phyloP scores from a whole-genome alignment of 257 asterid genomes.

The Eucommia ulmoides region DNA sequence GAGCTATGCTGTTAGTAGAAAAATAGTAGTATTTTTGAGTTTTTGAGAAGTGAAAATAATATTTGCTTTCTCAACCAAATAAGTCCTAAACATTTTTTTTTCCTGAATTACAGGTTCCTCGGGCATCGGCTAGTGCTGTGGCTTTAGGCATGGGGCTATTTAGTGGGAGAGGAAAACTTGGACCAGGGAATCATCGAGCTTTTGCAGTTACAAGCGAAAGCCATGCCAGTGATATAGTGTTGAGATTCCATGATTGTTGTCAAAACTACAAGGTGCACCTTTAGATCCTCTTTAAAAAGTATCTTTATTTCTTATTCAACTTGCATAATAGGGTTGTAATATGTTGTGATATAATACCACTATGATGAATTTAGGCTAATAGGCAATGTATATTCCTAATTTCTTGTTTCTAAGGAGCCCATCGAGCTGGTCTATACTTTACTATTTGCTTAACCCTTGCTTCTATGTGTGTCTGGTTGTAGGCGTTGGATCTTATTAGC shows the following conservation, averaged over 20 bases:
- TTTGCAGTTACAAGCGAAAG: slow-evolving; percentile 94
- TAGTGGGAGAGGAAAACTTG: slow-evolving; percentile 72
- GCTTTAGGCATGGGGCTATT: slow-evolving; percentile 97
- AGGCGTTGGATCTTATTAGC: not conserved
- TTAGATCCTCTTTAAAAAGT: slow-evolving; percentile 3
- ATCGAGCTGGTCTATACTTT: not conserved
- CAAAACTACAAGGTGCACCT: slow-evolving; percentile 75
- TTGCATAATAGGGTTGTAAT: too few relatives aligned
- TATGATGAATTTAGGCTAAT: too few relatives aligned
- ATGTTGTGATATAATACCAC: too few relatives aligned
- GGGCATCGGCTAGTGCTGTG: slow-evolving; percentile 96
- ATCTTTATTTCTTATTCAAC: too few relatives aligned
- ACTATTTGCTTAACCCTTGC: not conserved
- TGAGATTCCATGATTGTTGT: slow-evolving; percentile 95
- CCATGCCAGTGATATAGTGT: slow-evolving; percentile 80
- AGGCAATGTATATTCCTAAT: too few relatives aligned
- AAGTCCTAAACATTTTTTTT: not conserved
- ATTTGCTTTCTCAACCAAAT: too few relatives aligned
- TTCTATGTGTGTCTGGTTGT: not conserved
- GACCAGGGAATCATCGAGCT: slow-evolving; percentile 77
- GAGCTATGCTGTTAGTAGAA: too few relatives aligned
- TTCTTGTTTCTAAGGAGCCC: too few relatives aligned
- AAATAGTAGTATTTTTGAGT: too few relatives aligned
- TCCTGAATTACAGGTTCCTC: slow-evolving; percentile 37
- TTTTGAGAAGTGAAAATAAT: too few relatives aligned